Conservation (phyloP, 2,329 filamentous ascomycete species). For the Fusarium euwallaceae region DNA sequence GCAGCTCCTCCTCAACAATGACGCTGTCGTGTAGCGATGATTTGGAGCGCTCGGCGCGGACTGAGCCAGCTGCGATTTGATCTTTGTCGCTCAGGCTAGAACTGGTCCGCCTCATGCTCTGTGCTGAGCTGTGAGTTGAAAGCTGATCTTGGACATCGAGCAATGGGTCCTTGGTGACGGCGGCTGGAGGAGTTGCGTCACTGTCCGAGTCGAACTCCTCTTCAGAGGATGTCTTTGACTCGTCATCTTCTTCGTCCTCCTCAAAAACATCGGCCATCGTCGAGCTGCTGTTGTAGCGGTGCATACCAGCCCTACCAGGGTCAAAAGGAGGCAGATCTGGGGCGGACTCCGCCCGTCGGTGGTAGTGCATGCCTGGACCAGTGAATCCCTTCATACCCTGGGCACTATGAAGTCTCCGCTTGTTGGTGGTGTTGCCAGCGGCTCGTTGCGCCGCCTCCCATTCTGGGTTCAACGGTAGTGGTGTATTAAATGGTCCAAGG, state of each 20-base stretch:
- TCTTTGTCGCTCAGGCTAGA: conserved; percentile 60
- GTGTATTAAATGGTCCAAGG: conserved; percentile 91
- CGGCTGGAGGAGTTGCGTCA: conserved; percentile 52
- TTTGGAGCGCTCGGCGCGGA: conserved; percentile 63
- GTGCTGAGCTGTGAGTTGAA: conserved; percentile 40
- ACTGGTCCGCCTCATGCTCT: conserved; percentile 57
- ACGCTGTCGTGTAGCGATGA: conserved; percentile 66
- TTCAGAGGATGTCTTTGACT: conserved; percentile 59
- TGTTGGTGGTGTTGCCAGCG: conserved; percentile 67
- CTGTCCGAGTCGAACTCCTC: conserved; percentile 62
- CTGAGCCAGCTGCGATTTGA: conserved; percentile 40
- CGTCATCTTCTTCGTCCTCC: conserved; percentile 78
- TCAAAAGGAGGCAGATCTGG: conserved; percentile 85
- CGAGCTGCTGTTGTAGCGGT: conserved; percentile 74
- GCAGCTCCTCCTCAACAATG: conserved; percentile 64
- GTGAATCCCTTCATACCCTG: conserved; percentile 77
- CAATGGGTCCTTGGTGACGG: conserved; percentile 37
- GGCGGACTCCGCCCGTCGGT: conserved; percentile 83
- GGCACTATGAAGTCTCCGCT: conserved; percentile 82
- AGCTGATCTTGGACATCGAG: conserved; percentile 40
- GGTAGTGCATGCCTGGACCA: conserved; percentile 80
- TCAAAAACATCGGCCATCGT: conserved; percentile 91
- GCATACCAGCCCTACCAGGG: conserved; percentile 66
- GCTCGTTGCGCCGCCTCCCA: conserved; percentile 76
- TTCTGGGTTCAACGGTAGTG: conserved; percentile 71